Base-by-base conservation (phyloP, 1,284 basidiomycete genomes). In the Tilletia walkeri region DNA sequence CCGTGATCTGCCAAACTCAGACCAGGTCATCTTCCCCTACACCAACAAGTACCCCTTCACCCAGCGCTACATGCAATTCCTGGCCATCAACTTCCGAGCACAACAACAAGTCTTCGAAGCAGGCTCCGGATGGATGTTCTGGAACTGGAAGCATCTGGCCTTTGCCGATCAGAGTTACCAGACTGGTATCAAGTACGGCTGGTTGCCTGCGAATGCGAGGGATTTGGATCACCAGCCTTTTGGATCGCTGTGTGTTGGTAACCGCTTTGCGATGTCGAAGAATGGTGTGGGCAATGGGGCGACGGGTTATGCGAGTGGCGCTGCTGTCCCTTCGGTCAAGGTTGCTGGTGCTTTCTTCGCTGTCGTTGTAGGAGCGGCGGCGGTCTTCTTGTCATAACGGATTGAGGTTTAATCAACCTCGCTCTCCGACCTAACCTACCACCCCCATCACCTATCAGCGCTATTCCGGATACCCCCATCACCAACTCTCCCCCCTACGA, bases 61-160 rank as follows among this genome's bases (percentile, higher is more conserved):
- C 63, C 69, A 73, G 63, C 73, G 48, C 38, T 73, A 73, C 70
- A 73, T 72, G 72, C 63, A 48, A 30, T 73, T 73, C 53, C 50
- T 73, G 45, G 66, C 70, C 2, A 34, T 48, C 39, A 66, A 65
- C 66, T 73, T 47, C 41, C 20, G 30, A 4, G 45, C 68, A 30
- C 72, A 73, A 41, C 59, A 39, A 34, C 38, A 65, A n/a, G 65
- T 69, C 14, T 73, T 50, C 41, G 72, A 73, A 41, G 20, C 65
- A 47, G 49, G 54, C n/a, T 6, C 67, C 16, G 38, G 56, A 10
- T 92, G 91, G 91, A 86, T 91, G 18, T 90, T 87, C 81, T 92
- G 91, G 91, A 88, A 90, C 16, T 92, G 91, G 90, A 91, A 91
- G 88, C 90, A 89, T 30, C 78, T 80, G 66, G 65, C 45, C 10